Evolutionary conservation across 768 basidiomycete genomes (phyloP).

Genomic region (Collybia sordida): DNA sequence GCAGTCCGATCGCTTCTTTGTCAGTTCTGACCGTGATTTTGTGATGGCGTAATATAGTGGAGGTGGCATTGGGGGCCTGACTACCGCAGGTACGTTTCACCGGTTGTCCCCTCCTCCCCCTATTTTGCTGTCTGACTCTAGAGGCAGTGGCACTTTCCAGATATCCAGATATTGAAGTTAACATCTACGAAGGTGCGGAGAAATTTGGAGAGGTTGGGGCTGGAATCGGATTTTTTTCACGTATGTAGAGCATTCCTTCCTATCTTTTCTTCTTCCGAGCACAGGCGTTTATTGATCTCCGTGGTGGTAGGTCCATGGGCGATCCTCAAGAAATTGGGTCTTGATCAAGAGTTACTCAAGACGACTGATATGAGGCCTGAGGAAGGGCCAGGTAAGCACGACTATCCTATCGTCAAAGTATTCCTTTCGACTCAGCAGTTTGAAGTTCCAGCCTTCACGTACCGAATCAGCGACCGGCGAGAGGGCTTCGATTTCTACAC

Average conservation of each 20-base stretch:
- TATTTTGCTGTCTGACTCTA: too few relatives aligned
- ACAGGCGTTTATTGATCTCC: conserved; percentile 8
- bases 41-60: too few relatives aligned
- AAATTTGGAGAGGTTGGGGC: conserved; percentile 56
- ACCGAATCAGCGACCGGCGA: conserved; percentile 61
- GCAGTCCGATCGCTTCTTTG: neutral
- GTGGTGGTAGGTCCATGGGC: conserved; percentile 58
- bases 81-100: neutral
- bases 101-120: too few relatives aligned
- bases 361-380: conserved; percentile 33
- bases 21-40: conserved; percentile 1
- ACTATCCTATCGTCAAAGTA: neutral
- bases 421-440: conserved; percentile 3
- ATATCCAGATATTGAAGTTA: conserved; percentile 55
- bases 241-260: conserved; percentile 30
- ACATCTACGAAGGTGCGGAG: conserved; percentile 53
- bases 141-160: conserved; percentile 38
- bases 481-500: conserved; percentile 54
- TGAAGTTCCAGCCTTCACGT: conserved; percentile 50
- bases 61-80: conserved; percentile 1
- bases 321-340: conserved; percentile 41
- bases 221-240: conserved; percentile 56
- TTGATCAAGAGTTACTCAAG: conserved; percentile 45
- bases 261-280: neutral
- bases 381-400: conserved; percentile 39